These are phyloP conservation scores for Lyophyllum semitale DNA, from an alignment of 768 basidiomycete species.

Conservation along the genomic window DNA sequence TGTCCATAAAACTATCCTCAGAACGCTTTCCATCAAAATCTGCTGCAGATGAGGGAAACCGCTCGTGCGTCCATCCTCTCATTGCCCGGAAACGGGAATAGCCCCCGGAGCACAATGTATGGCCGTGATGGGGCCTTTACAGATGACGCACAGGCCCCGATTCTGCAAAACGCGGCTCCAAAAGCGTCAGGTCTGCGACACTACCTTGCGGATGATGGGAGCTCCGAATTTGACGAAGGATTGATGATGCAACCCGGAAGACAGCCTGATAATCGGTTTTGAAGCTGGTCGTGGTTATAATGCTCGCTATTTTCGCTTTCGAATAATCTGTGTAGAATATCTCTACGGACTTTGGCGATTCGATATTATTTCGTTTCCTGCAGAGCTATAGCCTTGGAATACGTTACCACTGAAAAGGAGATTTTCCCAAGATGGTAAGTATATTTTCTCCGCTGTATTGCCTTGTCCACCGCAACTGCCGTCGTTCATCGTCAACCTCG, in stretches of 20 bases:
- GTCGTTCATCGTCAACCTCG: not conserved
- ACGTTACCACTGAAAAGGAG: not conserved
- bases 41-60: constrained; percentile 77
- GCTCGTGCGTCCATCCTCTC: constrained; percentile 68
- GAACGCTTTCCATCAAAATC: constrained; percentile 81
- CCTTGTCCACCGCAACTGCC: too few species aligned
- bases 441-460: not conserved
- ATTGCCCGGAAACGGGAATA: constrained; percentile 46
- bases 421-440: not conserved
- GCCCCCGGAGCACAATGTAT: constrained; percentile 51
- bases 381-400: not conserved
- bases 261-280: constrained; percentile 40
- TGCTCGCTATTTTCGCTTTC: not conserved
- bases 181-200: constrained; percentile 60
- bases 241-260: constrained; percentile 41
- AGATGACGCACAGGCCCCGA: constrained; percentile 59
- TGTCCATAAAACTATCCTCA: constrained; percentile 25
- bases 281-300: constrained; percentile 13
- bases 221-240: constrained; percentile 52
- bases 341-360: constrained; percentile 12
- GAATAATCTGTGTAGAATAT: constrained; percentile 14
- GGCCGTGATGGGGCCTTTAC: constrained; percentile 46
- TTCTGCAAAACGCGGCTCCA: constrained; percentile 47
- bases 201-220: constrained; percentile 50
- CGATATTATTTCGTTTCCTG: not conserved